Evolutionary conservation across 2,329 filamentous ascomycete species (phyloP), one percentile per base, ranked within the genome.

Genomic region (Trichoderma sp.): DNA sequence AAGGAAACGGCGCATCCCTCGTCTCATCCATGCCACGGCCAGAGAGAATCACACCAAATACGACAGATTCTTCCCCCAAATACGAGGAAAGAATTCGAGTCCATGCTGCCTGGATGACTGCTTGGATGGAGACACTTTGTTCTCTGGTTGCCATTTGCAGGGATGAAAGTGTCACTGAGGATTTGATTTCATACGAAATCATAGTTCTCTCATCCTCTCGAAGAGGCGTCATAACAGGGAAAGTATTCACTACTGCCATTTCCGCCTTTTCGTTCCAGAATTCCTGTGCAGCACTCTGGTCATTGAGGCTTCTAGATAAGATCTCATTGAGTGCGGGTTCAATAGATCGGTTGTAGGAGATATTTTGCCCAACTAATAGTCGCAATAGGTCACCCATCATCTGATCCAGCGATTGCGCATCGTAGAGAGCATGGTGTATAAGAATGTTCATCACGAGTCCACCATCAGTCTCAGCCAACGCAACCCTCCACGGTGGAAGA

Each of bases 401-500:
- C 0, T 82, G 74, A 4, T 86, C 81, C 12, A 97, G 80, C 9
- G 92, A 93, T 48, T 87, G 84, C 0, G 93, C 94, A 79, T 97
- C 94, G 71, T 96, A 97, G 0, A 97, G 81, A 0, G 92, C 91
- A 78, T 97, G 94, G 70, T 96, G 90, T 3, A 93, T 83, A 1
- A 81, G 75, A 4, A 88, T 70, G 56, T 84, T 79, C 77, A 85
- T 82, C 2, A 58, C 72, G 5, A 70, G 39, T 1, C 63, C 53
- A 0, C 70, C 59, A 0, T 73, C 65, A 0, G 69, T 53, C 3
- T 81, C 71, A 0, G 84, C 74, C 1, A 93, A 57, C 0, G 80
- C 79, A 22, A 92, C 76, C 13, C 80, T 80, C 92, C 92, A 96
- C 0, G 87, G 86, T 0, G 88, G 88, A 0, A 76, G 70, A 50